These are phyloP conservation scores for Arthrobotrys iridis DNA, from an alignment of 2,329 filamentous ascomycete genomes.

Conservation along the genomic window DNA sequence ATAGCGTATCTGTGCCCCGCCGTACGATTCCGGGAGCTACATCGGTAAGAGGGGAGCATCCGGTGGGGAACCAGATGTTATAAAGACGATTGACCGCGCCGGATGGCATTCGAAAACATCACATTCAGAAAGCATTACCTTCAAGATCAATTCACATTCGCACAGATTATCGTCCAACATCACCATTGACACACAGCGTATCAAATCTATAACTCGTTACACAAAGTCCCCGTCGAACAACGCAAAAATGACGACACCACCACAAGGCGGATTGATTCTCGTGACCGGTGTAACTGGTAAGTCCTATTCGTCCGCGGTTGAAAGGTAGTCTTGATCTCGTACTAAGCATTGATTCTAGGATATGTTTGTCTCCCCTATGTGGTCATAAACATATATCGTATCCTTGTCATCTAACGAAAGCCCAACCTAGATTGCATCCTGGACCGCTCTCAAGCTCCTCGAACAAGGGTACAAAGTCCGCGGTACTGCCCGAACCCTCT, in stretches of 20 bases:
- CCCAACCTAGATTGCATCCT: constrained; percentile 36
- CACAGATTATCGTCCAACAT: no score
- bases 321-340: not conserved
- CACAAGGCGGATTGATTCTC: constrained; percentile 48
- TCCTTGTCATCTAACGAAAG: not conserved
- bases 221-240: constrained; percentile 1
- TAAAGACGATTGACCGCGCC: constrained; percentile 2
- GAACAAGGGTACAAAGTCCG: constrained; percentile 63
- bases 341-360: constrained; percentile 8
- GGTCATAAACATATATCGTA: not conserved
- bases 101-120: no score
- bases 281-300: constrained; percentile 50
- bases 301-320: not conserved
- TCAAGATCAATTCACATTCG: no score
- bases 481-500: constrained; percentile 65
- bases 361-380: constrained; percentile 16
- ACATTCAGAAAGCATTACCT: no score
- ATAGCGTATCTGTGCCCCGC: constrained; percentile 27
- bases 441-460: constrained; percentile 60
- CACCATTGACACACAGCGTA: no score
- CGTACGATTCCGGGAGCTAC: constrained; percentile 9
- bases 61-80: not conserved
- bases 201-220: not conserved
- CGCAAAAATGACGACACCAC: constrained; percentile 52
- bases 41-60: constrained; percentile 2